These are phyloP conservation scores for Pseudognaphalium luteoalbum DNA, from an alignment of 129 eudicot genomes.

Conservation along the genomic window DNA sequence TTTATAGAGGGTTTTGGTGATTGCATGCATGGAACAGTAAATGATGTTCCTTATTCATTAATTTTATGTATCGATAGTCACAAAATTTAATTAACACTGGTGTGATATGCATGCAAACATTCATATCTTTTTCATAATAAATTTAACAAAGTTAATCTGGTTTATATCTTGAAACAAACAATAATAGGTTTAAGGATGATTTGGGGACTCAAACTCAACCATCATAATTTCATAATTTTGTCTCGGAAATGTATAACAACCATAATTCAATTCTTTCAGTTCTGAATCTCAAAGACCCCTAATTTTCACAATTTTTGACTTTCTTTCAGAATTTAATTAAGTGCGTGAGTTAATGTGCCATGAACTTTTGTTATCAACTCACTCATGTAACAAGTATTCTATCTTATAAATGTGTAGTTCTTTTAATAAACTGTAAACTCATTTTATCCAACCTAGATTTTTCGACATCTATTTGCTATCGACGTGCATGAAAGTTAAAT, in stretches of 20 bases:
- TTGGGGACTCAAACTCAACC: not conserved
- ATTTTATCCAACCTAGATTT: too few species aligned
- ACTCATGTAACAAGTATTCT: not conserved
- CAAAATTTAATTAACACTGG: constrained; percentile 16
- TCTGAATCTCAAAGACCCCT: not conserved
- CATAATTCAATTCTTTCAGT: not conserved
- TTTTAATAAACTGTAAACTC: too few species aligned
- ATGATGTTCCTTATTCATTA: not conserved
- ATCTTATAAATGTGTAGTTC: not conserved
- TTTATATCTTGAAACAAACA: too few species aligned
- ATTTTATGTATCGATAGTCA: constrained; percentile 9
- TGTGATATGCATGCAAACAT: too few species aligned
- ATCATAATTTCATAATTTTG: not conserved
- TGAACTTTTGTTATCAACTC: not conserved
- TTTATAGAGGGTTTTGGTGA: constrained; percentile 32
- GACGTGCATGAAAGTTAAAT: too few species aligned
- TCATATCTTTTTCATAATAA: too few species aligned
- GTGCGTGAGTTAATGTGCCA: not conserved
- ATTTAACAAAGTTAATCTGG: too few species aligned
- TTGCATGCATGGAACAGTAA: constrained; percentile 33
- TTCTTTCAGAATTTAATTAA: not conserved
- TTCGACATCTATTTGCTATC: too few species aligned
- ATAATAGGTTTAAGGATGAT: not conserved
- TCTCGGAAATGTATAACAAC: not conserved
- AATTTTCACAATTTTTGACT: not conserved